Conservation (phyloP, 2,329 filamentous ascomycete genomes). For the Tolypocladium capitatum region DNA sequence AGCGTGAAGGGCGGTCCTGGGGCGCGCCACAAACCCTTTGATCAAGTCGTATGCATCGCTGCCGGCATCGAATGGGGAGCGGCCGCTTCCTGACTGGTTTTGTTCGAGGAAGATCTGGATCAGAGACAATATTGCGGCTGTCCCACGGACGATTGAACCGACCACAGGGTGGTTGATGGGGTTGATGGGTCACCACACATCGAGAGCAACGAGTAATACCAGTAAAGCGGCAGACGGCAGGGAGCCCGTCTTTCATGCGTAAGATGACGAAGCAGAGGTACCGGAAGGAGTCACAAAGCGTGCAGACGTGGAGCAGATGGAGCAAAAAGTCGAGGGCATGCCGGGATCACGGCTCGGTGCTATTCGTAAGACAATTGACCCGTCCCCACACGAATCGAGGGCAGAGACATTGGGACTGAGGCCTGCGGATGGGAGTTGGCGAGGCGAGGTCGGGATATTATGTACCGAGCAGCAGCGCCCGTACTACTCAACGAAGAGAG, state of each 20-base stretch:
- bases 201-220: slow-evolving; percentile 4
- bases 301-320: not conserved
- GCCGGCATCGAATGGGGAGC: no score
- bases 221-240: no score
- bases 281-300: not conserved
- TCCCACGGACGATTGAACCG: no score
- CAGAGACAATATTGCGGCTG: slow-evolving; percentile 5
- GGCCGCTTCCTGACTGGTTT: slow-evolving; percentile 5
- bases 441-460: not conserved
- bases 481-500: not conserved
- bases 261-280: not conserved
- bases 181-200: slow-evolving; percentile 6
- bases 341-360: slow-evolving; percentile 1
- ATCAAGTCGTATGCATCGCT: not conserved
- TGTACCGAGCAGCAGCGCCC: not conserved
- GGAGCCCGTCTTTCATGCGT: no score
- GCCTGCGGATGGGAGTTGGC: not conserved
- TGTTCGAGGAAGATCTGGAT: slow-evolving; percentile 10
- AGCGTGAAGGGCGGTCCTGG: not conserved
- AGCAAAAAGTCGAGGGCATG: not conserved
- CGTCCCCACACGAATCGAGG: not conserved
- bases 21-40: slow-evolving; percentile 2
- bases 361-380: not conserved
- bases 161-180: slow-evolving; percentile 1
- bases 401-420: not conserved